Evolutionary conservation across 139 green algal species (phyloP), one percentile per base, ranked within the genome.

Genomic region (Chlorella sp.): DNA sequence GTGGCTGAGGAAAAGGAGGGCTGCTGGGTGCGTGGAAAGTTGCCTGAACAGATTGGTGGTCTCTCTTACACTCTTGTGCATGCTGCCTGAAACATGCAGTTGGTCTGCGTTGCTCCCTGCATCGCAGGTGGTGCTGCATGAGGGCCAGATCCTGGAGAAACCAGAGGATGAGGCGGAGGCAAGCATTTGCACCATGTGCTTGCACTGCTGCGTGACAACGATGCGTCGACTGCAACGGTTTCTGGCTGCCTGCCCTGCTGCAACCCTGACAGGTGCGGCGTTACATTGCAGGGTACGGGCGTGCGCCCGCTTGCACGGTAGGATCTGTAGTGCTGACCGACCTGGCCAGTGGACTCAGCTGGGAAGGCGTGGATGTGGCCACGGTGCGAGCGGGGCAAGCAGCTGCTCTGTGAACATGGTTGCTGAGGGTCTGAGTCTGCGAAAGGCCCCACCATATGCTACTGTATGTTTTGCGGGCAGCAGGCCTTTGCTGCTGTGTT

Each of bases 131-230:
- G 95, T 98, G 56, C 86, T 97, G 63, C 90, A 94, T 70, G 84
- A 96, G 62, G 92, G 80, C 4, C 34, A 34, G 21, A 94, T 98
- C 9, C 85, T 92, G 25, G 95, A 98, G 80, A 98, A 98, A 88
- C 95, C 95, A 0, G 82, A 91, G 28, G 89, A 81, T 39, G 76
- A 74, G 51, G 88, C 87, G 38, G 86, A 98, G 82, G 91, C 87
- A 51, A 51, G 44, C 44, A 51, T 6, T 51, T 51, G n/a, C n/a
- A n/a, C n/a, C n/a, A n/a, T n/a, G n/a, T n/a, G n/a, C n/a, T n/a
- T n/a, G n/a, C n/a, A n/a, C n/a, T n/a, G n/a, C n/a, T n/a, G n/a
- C n/a, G n/a, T n/a, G n/a, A n/a, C n/a, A n/a, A n/a, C n/a, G n/a
- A n/a, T n/a, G n/a, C n/a, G n/a, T n/a, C n/a, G 30, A 1, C 34